Evolutionary conservation across 306 rosid species (phyloP).

Genomic region (Lablab purpureus): DNA sequence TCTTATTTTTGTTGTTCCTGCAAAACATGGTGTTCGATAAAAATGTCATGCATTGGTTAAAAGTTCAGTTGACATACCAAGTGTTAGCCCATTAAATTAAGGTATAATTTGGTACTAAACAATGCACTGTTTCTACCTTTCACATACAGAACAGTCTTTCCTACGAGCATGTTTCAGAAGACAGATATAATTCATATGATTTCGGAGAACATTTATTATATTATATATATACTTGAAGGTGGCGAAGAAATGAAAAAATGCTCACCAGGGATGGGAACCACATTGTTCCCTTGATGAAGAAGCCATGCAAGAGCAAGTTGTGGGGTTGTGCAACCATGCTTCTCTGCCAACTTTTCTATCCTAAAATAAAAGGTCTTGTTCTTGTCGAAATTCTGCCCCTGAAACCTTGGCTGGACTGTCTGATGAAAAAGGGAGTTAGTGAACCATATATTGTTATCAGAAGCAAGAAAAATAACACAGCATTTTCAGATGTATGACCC

Average conservation of each 20-base stretch:
- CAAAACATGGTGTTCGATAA: not conserved
- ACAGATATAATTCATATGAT: too few species aligned
- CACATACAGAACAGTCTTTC: too few species aligned
- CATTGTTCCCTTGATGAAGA: conserved; percentile 60
- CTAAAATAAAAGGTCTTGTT: conserved; percentile 53
- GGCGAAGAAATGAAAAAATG: not conserved
- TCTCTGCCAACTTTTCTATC: conserved; percentile 52
- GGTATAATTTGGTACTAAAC: too few species aligned
- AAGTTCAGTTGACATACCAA: not conserved
- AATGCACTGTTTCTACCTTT: too few species aligned
- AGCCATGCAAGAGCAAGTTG: conserved; percentile 70
- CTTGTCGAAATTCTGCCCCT: conserved; percentile 57
- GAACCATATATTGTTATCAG: not conserved
- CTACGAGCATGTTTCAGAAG: too few species aligned
- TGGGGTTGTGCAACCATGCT: conserved; percentile 57
- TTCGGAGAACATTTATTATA: too few species aligned
- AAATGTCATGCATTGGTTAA: not conserved
- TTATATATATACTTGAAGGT: too few species aligned
- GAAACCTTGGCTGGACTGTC: conserved; percentile 54
- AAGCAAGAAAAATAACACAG: not conserved
- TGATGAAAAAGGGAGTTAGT: conserved; percentile 12
- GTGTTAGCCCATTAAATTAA: not conserved
- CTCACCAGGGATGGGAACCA: conserved; percentile 69
- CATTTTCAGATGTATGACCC: not conserved
- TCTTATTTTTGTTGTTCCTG: conserved; percentile 7